A percentile compares a stretch with the other conserved stretches of the same genome.
Evolutionary conservation across 2,329 filamentous ascomycete species (phyloP).

Genomic region (Trichoderma afroharzianum): DNA sequence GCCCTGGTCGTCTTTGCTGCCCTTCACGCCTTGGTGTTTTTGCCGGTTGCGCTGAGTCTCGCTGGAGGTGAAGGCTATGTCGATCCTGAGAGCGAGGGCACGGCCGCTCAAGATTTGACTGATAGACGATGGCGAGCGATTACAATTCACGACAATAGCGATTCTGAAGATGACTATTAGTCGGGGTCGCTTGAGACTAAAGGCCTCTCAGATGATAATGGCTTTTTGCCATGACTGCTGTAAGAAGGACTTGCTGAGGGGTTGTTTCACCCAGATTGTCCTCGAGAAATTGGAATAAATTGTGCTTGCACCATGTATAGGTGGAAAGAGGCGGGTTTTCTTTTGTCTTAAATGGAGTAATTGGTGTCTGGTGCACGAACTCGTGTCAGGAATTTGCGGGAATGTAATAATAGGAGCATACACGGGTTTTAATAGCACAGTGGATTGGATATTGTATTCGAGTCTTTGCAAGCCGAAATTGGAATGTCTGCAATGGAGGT

Average conservation of each 20-base stretch:
- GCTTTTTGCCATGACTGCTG: neutral
- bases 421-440: neutral
- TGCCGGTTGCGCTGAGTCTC: slow-evolving; percentile 84
- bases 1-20: slow-evolving; percentile 87
- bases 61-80: slow-evolving; percentile 84
- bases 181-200: neutral
- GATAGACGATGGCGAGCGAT: slow-evolving; percentile 74
- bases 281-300: neutral
- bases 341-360: neutral
- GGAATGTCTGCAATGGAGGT: neutral
- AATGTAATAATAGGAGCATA: slow-evolving; percentile 1
- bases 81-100: slow-evolving; percentile 82
- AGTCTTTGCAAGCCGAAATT: neutral
- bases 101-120: slow-evolving; percentile 83
- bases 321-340: neutral
- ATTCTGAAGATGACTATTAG: slow-evolving; percentile 63
- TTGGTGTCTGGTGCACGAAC: too few species aligned
- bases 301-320: neutral
- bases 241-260: neutral
- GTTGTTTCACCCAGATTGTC: neutral
- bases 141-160: slow-evolving; percentile 69
- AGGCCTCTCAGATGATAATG: neutral
- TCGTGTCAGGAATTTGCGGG: neutral
- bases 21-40: slow-evolving; percentile 81
- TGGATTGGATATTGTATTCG: neutral